phyloP scores from a whole-genome alignment of 306 rosid genomes.

The Alnus rubra region DNA sequence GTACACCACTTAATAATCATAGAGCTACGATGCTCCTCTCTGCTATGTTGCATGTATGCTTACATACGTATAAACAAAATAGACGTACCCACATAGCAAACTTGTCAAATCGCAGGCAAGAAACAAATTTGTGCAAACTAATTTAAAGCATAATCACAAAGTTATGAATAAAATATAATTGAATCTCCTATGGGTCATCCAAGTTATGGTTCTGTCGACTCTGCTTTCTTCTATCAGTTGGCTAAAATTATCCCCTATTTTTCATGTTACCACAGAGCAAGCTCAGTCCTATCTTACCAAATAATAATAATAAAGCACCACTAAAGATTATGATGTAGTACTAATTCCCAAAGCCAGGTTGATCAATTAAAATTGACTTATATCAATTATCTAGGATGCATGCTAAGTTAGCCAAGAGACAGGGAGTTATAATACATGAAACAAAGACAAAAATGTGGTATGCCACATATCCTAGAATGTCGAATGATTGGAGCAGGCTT shows the following conservation, averaged over 20 bases:
- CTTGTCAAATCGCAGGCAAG: background rate
- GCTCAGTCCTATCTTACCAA: background rate
- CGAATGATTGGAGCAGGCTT: background rate
- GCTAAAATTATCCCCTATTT: background rate
- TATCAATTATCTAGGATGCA: background rate
- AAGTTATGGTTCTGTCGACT: background rate
- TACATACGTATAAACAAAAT: too few species aligned
- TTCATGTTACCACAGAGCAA: background rate
- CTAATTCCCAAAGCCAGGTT: background rate
- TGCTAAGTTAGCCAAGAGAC: background rate
- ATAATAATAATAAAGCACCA: background rate
- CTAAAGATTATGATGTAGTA: background rate
- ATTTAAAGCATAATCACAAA: background rate
- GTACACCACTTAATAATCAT: background rate
- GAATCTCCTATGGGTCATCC: background rate
- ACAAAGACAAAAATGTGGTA: background rate
- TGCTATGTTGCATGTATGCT: background rate
- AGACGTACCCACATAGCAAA: background rate
- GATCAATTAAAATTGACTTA: background rate
- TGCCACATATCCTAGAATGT: background rate
- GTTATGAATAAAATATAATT: background rate
- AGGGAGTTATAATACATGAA: background rate
- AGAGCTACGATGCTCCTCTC: background rate
- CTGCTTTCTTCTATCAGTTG: background rate
- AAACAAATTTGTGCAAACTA: too few species aligned